Evolutionary conservation across 1,284 basidiomycete genomes (phyloP), one percentile per base, ranked within the genome.

Genomic region (Leccinum variabile): DNA sequence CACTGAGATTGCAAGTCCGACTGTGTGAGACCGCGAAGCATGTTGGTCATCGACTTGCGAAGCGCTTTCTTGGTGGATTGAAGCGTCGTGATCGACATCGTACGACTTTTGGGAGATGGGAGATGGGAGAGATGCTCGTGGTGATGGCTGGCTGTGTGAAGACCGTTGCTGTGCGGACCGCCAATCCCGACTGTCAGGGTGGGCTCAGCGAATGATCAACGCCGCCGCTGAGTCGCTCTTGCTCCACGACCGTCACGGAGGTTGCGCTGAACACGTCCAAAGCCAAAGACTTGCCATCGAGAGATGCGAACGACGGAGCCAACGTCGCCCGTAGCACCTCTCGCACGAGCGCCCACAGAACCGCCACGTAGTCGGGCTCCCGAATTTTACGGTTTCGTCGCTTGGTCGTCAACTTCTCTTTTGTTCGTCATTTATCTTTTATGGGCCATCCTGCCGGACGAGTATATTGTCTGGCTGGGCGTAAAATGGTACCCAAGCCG

Each of bases 301-400:
- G 3, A 33, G 53, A 67, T 65, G 63, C 59, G 22, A 22, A 46
- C 54, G 10, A 33, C 37, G n/a, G 71, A 70, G 32, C 81, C 82
- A 35, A 83, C 82, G 8, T 84, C 84, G 14, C 83, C 85, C 3
- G 70, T 79, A 3, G 77, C 81, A n/a, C 84, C 85, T 8, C 75
- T 87, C 49, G 84, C 84, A 18, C 78, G 78, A 3, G 83, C 78
- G 69, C 82, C 84, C 53, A 79, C 82, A 11, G 70, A 76, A 41
- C 75, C 72, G 5, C 77, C 76, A 50, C 82, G 82, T 68, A 86
- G 84, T 71, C 83, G 88, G 14, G 87, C 88, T 11, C 81, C 89
- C 57, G 94, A 95, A 76, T 91, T 94, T 70, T 95, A 95, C 70
- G 94, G 93, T 18, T 94, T 93, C 72, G 90, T 92, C 10, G 91